phyloP scores from a whole-genome alignment of 1,139 yeast species.

The Geotrichum aggregatum region DNA sequence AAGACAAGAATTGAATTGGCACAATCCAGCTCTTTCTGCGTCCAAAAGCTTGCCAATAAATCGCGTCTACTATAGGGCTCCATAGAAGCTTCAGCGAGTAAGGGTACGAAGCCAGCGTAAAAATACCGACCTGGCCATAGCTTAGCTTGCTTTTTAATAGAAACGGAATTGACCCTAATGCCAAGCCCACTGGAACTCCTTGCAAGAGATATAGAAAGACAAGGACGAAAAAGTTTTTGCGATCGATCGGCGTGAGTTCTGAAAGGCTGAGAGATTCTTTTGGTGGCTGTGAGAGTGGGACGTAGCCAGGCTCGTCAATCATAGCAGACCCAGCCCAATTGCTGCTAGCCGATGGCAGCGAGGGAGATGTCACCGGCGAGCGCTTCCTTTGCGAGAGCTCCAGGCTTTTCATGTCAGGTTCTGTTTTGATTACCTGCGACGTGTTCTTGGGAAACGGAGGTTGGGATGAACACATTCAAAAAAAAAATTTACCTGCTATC shows the following conservation, averaged over 20 bases:
- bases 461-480: no score
- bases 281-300: neutral
- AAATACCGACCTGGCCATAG: constrained; percentile 88
- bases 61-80: constrained; percentile 94
- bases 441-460: neutral
- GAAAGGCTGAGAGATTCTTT: constrained; percentile 18
- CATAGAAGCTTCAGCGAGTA: constrained; percentile 85
- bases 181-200: constrained; percentile 93
- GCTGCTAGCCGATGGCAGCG: constrained; percentile 14
- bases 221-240: constrained; percentile 66
- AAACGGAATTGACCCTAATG: constrained; percentile 95
- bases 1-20: constrained; percentile 79
- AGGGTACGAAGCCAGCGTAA: constrained; percentile 90
- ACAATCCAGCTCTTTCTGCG: constrained; percentile 91
- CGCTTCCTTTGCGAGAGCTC: constrained; percentile 22
- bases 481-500: no score
- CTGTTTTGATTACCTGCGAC: constrained; percentile 12
- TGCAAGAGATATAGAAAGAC: constrained; percentile 75
- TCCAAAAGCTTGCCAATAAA: constrained; percentile 65
- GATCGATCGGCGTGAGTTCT: constrained; percentile 33
- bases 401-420: constrained; percentile 3
- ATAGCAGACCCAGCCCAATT: constrained; percentile 20
- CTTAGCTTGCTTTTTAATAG: constrained; percentile 73
- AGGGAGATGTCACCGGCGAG: constrained; percentile 1
- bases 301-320: constrained; percentile 12